phyloP scores from a whole-genome alignment of 1,284 basidiomycete species.

The Puccinia polysora region DNA sequence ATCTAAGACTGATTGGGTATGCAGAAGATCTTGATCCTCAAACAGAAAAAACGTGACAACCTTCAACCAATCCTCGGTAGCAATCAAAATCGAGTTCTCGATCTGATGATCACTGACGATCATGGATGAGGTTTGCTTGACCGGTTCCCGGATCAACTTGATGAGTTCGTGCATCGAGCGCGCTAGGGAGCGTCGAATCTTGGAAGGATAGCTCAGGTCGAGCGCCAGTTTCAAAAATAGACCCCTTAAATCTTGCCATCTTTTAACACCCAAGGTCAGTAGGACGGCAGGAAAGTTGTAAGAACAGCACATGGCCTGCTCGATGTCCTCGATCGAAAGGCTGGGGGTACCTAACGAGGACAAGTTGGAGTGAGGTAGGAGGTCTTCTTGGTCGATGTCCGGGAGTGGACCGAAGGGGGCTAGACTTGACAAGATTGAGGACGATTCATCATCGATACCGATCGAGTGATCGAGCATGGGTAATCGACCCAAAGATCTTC shows the following conservation, averaged over 20 bases:
- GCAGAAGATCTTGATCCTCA: slow-evolving; percentile 16
- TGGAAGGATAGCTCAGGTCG: slow-evolving; percentile 13
- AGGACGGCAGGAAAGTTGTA: slow-evolving; percentile 39
- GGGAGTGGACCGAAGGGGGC: slow-evolving; percentile 1
- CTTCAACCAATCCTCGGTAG: slow-evolving; percentile 20
- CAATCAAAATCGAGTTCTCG: not conserved
- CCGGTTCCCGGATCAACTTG: slow-evolving; percentile 13
- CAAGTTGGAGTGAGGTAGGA: not conserved
- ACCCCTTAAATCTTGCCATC: slow-evolving; percentile 27
- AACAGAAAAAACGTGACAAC: slow-evolving; percentile 32
- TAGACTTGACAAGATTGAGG: slow-evolving; percentile 19
- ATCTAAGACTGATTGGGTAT: slow-evolving; percentile 14
- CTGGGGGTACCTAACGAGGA: not conserved
- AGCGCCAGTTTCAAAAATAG: slow-evolving; percentile 18
- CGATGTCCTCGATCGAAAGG: slow-evolving; percentile 10
- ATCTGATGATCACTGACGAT: not conserved
- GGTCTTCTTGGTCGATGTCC: not conserved
- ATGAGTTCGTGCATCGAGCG: slow-evolving; percentile 34
- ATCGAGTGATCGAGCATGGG: not conserved
- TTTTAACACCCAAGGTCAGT: slow-evolving; percentile 18
- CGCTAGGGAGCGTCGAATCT: slow-evolving; percentile 23
- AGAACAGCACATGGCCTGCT: slow-evolving; percentile 29
- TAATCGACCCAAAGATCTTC: not conserved
- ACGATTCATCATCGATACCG: slow-evolving; percentile 6
- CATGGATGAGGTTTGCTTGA: not conserved